Evolutionary conservation across 2,329 filamentous ascomycete genomes (phyloP).

Genomic region (Tolypocladium endophyticum): DNA sequence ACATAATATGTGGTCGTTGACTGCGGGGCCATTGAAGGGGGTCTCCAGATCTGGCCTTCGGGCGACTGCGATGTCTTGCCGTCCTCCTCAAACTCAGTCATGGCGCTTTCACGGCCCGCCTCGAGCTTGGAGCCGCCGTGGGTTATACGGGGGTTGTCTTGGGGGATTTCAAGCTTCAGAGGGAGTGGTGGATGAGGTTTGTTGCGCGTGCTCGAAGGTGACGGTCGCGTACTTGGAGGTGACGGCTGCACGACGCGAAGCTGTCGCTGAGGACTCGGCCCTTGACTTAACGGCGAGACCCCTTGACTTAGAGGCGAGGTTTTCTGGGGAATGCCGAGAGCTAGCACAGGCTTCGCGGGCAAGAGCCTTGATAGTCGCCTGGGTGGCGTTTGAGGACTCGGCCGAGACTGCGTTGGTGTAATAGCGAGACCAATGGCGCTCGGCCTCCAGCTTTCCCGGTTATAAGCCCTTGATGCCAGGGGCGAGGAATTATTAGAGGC

Average conservation of each 20-base stretch:
- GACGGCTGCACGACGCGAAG: constrained; percentile 3
- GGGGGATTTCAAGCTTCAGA: constrained; percentile 17
- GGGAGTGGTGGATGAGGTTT: constrained; percentile 11
- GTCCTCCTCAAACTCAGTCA: constrained; percentile 44
- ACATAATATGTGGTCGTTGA: constrained; percentile 38
- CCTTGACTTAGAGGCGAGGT: background rate
- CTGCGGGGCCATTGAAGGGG: constrained; percentile 32
- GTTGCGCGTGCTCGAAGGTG: constrained; percentile 7
- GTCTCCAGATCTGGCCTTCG: constrained; percentile 38
- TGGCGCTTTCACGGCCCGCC: constrained; percentile 28
- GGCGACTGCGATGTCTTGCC: constrained; percentile 24
- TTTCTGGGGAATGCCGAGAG: constrained; percentile 7
- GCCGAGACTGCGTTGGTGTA: constrained; percentile 17
- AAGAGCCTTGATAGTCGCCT: constrained; percentile 31
- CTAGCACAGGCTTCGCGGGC: constrained; percentile 34
- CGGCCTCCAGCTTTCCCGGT: constrained; percentile 19
- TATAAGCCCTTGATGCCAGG: constrained; percentile 11
- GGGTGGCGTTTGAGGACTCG: constrained; percentile 10
- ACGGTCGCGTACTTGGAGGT: constrained; percentile 5
- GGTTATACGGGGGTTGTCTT: background rate
- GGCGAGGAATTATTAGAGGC: constrained; percentile 9
- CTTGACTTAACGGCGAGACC: background rate
- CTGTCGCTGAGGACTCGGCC: background rate
- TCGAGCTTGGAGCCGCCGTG: background rate
- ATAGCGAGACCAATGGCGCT: constrained; percentile 35